Evolutionary conservation across 2,329 filamentous ascomycete genomes (phyloP), one percentile per base, ranked within the genome.

Genomic region (Uncinocarpus reesii): DNA sequence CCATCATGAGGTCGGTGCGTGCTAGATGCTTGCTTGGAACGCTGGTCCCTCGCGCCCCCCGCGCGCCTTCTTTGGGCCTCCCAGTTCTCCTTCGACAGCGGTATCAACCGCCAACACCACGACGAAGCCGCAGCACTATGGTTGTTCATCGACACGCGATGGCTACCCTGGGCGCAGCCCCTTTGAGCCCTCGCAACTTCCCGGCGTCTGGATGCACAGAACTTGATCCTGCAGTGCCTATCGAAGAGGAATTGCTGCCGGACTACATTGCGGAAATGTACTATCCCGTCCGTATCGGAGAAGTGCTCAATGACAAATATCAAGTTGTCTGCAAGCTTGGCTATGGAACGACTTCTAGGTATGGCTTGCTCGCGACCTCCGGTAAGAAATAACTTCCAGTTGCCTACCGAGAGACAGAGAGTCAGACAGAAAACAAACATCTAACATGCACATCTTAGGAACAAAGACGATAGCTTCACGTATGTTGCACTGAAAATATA

Each of bases 311-410:
- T 10, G 28, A 53, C 18, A 48, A 51, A 48, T 56, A 58, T 47
- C 43, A 52, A 31, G 31, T 58, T 23, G 40, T 59, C n/a, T 47
- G 49, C 5, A 58, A 58, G 46, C 52, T 59, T 16, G 56, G 55
- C 23, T 59, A 45, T 49, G 56, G 57, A 15, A 44, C 52, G 7
- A 53, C 50, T 16, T 59, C 55, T 1, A 59, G n/a, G 50, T 55
- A 37, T 59, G 55, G 57, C 53, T 58, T 21, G 47, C 48, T 43
- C 48, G 48, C 18, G 56, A 58, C 41, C 20, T 55, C n/a, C n/a
- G 24, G 55, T 53, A 48, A 40, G 47, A 23, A 20, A 18, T 34
- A 20, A 7, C 21, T 29, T 29, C 7, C 35, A 28, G 5, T 36
- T 50, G 44, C 47, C 28, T 15, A 26, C 3, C 24, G n/a, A 38